Evolutionary conservation across 1,139 yeast genomes (phyloP), one percentile per base, ranked within the genome.

Genomic region (Blastobotrys serpentis): DNA sequence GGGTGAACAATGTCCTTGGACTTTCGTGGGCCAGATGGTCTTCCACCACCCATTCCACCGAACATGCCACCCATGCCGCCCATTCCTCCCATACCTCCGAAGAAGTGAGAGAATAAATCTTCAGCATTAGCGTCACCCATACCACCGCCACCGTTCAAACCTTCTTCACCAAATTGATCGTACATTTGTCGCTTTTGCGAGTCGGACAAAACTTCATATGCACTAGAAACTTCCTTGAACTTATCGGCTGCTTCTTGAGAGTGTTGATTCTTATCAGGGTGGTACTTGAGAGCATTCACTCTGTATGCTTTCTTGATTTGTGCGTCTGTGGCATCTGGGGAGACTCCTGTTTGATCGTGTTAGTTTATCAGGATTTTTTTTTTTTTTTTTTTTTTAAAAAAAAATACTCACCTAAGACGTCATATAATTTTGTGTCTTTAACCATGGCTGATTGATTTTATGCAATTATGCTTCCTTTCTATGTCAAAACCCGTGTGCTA

Each of bases 281-380:
- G 98, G 72, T 81, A 86, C 66, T 86, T 90, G 64, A 92, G 78
- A 18, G 98, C 98, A 44, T 87, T 80, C 62, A 86, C 81, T 76
- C 98, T 84, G 74, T 92, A 92, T 17, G 97, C 97, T 70, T 92
- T 92, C 71, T 90, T 92, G 68, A 92, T 82, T 70, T 90, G 95
- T 42, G 79, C 70, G 48, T 86, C 96, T 25, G 81, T 73, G 37
- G 97, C 97, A 48, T 76, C 76, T 46, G 88, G 82, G 25, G 86
- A 65, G 44, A 90, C 95, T 47, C 95, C 68, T 44, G 13, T 3
- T 30, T 14, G 16, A 4, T 11, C 6, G 22, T 18, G 29, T 42
- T 33, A 21, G 40, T 29, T 34, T 17, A 11, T 10, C 4, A n/a
- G 17, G 39, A 8, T n/a, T 4, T 3, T n/a, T 30, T 3, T n/a